Evolutionary conservation across 2,329 filamentous ascomycete genomes (phyloP).

Genomic region (Seiridium unicorne): DNA sequence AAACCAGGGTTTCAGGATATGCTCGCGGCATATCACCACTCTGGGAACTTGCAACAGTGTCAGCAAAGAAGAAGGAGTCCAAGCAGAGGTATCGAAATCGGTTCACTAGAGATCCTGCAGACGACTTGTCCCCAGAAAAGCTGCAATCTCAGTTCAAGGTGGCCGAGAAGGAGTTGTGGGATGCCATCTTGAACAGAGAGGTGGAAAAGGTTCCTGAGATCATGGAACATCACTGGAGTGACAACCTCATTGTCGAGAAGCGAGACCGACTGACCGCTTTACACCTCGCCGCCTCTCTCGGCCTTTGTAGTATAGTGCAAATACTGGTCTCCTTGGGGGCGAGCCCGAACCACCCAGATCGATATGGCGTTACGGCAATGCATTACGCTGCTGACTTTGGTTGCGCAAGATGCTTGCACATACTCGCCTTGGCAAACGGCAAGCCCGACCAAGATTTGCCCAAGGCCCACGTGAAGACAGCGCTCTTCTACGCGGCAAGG

Average conservation of each 20-base stretch:
- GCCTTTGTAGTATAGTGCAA: slow-evolving; percentile 10
- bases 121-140: slow-evolving; percentile 9
- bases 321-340: slow-evolving; percentile 8
- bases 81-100: slow-evolving; percentile 10
- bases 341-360: slow-evolving; percentile 8
- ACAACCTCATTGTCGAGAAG: slow-evolving; percentile 12
- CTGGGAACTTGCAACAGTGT: slow-evolving; percentile 7
- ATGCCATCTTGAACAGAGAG: slow-evolving; percentile 12
- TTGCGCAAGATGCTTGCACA: slow-evolving; percentile 7
- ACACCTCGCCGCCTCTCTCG: slow-evolving; percentile 11
- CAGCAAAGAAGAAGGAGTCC: slow-evolving; percentile 5
- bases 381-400: slow-evolving; percentile 15
- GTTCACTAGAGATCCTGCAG: slow-evolving; percentile 7
- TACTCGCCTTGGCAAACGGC: slow-evolving; percentile 9
- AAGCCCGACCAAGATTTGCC: slow-evolving; percentile 3
- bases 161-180: slow-evolving; percentile 10
- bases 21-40: slow-evolving; percentile 8
- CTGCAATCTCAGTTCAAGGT: slow-evolving; percentile 11
- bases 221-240: slow-evolving; percentile 12
- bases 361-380: slow-evolving; percentile 8
- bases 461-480: slow-evolving; percentile 8
- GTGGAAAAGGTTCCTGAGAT: slow-evolving; percentile 5
- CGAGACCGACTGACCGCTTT: slow-evolving; percentile 10
- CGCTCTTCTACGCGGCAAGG: slow-evolving; percentile 11
- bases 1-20: slow-evolving; percentile 6